A percentile compares a stretch with the other conserved stretches of the same genome.
These are phyloP conservation scores for slime mould (Dictyostelium discoideum) DNA, from an alignment of 78 protist genomes.

Conservation along the genomic window DNA sequence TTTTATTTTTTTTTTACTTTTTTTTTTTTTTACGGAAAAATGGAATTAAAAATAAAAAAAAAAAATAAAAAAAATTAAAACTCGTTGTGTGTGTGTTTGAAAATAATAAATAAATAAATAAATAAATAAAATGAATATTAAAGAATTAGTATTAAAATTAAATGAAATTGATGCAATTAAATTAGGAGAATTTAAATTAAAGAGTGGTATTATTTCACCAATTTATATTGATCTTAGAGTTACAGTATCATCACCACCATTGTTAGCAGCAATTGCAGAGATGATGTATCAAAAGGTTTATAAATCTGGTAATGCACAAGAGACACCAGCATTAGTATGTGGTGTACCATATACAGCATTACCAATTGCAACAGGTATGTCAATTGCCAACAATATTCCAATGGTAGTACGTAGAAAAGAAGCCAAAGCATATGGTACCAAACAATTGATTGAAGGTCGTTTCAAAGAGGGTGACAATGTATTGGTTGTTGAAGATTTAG, in stretches of 20 bases:
- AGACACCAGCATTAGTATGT: constrained; percentile 42
- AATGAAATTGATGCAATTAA: constrained; percentile 79
- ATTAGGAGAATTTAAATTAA: constrained; percentile 88
- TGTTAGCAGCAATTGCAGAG: constrained; percentile 73
- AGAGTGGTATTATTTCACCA: constrained; percentile 89
- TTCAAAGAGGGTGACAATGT: constrained; percentile 80
- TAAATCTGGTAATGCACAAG: background rate
- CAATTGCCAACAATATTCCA: constrained; percentile 76
- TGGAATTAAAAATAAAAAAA: background rate
- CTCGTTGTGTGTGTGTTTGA: no score
- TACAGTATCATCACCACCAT: constrained; percentile 82
- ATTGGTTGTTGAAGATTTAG: constrained; percentile 91
- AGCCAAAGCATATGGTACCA: constrained; percentile 91
- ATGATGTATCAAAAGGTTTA: constrained; percentile 68
- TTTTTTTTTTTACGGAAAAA: no score
- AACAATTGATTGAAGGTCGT: constrained; percentile 88
- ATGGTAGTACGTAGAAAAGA: constrained; percentile 89
- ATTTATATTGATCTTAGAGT: constrained; percentile 89
- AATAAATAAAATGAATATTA: constrained; percentile 4
- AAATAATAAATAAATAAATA: no score
- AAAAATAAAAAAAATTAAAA: background rate
- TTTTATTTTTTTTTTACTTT: background rate
- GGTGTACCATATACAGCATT: constrained; percentile 94
- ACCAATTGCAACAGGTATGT: constrained; percentile 91
- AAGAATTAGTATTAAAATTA: constrained; percentile 55